Base-by-base conservation (phyloP, 768 basidiomycete species). In the Lanmaoa rubissima region DNA sequence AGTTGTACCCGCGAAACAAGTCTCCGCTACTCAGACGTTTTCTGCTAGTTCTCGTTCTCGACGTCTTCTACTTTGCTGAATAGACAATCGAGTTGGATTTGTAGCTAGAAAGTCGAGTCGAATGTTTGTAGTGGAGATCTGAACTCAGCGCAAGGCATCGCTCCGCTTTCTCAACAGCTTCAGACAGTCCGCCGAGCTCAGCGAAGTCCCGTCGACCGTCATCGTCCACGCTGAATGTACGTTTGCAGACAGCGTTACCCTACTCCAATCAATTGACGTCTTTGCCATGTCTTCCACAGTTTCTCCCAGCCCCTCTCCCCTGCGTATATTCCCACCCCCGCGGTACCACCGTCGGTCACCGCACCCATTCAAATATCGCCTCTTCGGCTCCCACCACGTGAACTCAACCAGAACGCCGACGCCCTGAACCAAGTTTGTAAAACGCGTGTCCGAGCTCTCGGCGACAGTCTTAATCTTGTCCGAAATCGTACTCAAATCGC, bases 311-410 rank as follows among this genome's bases (percentile, higher is more conserved):
- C 57, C 51, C 53, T 44, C 58, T 60, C 53, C 50, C 44, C 32
- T 21, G 19, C 2, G 6, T 10, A 28, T 42, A 54, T 44, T 56
- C 54, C 36, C 48, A 38, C 32, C 48, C 67, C 69, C 56, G 63
- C 57, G 45, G 69, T 57, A 49, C 65, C 50, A 57, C 60, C 62
- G 51, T 48, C 61, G 53, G 48, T 31, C 28, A 31, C 28, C 40
- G 53, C 45, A 19, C 57, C 49, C 48, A 35, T 53, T 45, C 62
- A 58, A 67, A 52, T 53, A 31, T 55, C 61, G 45, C 53, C 58
- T 60, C 59, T 66, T 71, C 72, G 71, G 72, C 64, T 72, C 66
- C 62, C 70, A 72, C 60, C 70, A 72, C 70, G 70, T 72, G 70
- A 72, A 71, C 61, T 14, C 67, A 48, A 58, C 36, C 68, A 54